phyloP scores from a whole-genome alignment of 768 basidiomycete genomes.

The Tylopilus balloui region DNA sequence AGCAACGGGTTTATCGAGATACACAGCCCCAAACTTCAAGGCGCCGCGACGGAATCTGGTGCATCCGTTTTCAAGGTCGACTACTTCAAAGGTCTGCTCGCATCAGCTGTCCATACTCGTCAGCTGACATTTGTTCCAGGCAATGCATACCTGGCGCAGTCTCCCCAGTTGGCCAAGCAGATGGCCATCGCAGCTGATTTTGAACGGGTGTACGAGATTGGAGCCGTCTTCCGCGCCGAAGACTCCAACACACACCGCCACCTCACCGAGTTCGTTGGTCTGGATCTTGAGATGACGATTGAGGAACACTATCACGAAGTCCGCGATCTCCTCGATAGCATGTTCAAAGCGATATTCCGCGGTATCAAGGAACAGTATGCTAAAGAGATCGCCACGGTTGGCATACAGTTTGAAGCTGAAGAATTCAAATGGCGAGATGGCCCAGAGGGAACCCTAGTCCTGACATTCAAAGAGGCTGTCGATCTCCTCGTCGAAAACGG shows the following conservation, averaged over 20 bases:
- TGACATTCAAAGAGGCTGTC: constrained; percentile 85
- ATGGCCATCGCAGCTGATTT: constrained; percentile 99
- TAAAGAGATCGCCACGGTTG: constrained; percentile 77
- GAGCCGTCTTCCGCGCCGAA: constrained; percentile 94
- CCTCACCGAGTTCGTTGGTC: constrained; percentile 96
- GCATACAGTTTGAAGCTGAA: constrained; percentile 89
- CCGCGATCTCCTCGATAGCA: constrained; percentile 82
- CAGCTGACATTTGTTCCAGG: constrained; percentile 42
- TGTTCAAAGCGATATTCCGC: constrained; percentile 84
- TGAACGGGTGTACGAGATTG: constrained; percentile 97
- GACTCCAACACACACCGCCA: constrained; percentile 97
- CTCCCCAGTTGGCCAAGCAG: constrained; percentile 96
- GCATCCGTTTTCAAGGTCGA: constrained; percentile 96
- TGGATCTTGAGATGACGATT: constrained; percentile 98
- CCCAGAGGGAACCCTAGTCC: constrained; percentile 68
- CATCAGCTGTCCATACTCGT: background rate
- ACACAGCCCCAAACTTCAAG: constrained; percentile 96
- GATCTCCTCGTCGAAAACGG: constrained; percentile 85
- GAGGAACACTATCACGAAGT: constrained; percentile 99
- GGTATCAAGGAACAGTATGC: constrained; percentile 72
- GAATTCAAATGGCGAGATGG: constrained; percentile 86
- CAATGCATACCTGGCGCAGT: constrained; percentile 90
- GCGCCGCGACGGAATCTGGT: constrained; percentile 94
- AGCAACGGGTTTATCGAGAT: constrained; percentile 84
- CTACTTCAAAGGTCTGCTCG: constrained; percentile 82